These are phyloP conservation scores for Podila verticillata DNA, from an alignment of 192 early-diverging fungal genomes.

Conservation along the genomic window DNA sequence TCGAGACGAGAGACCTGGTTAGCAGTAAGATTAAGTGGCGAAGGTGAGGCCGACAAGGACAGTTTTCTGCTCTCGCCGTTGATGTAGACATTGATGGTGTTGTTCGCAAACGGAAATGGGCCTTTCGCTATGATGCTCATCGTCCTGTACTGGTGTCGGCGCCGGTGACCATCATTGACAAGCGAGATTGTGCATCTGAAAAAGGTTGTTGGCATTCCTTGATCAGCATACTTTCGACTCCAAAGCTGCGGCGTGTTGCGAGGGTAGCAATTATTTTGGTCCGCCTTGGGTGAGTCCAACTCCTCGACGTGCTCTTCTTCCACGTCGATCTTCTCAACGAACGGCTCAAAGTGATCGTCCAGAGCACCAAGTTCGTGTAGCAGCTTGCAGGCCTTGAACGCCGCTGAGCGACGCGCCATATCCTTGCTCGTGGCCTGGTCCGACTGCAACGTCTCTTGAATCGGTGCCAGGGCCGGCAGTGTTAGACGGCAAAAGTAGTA, in stretches of 20 bases:
- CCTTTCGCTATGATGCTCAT: neutral
- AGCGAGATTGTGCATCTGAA: neutral
- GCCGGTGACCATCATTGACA: neutral
- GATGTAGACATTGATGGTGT: neutral
- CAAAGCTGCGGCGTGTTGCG: slow-evolving; percentile 25
- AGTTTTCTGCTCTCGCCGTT: neutral
- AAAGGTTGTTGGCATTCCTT: neutral
- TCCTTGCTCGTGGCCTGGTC: slow-evolving; percentile 60
- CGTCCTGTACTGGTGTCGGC: neutral
- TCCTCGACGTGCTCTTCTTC: slow-evolving; percentile 8
- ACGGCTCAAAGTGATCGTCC: slow-evolving; percentile 75
- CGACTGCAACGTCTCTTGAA: slow-evolving; percentile 56
- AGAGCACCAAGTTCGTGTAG: slow-evolving; percentile 75
- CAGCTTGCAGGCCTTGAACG: slow-evolving; percentile 73
- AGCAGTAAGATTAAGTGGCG: neutral
- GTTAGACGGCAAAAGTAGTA: slow-evolving; percentile 54
- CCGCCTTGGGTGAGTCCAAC: neutral
- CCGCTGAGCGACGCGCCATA: slow-evolving; percentile 71
- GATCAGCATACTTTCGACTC: neutral
- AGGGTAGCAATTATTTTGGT: neutral
- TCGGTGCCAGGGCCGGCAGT: slow-evolving; percentile 69
- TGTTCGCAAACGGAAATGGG: neutral
- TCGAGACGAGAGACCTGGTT: neutral
- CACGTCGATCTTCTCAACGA: slow-evolving; percentile 7
- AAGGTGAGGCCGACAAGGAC: neutral